A percentile compares a stretch with the other conserved stretches of the same genome.
Conservation (phyloP, 192 early-diverging fungal species). For the Backusella parvicylindrica region DNA sequence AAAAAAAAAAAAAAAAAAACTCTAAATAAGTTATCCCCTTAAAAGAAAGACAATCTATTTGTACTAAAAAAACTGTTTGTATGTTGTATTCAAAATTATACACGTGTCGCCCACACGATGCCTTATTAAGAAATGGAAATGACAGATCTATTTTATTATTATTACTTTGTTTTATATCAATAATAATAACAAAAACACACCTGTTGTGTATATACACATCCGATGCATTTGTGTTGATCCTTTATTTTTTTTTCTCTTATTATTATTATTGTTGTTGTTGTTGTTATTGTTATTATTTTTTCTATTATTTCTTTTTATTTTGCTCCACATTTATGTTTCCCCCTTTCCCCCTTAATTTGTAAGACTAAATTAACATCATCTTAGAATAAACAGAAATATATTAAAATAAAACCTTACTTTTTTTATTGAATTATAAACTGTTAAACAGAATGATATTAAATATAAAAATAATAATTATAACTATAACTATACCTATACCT, state of each 20-base stretch:
- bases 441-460: background rate
- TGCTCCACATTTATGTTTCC: background rate
- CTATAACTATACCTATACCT: too few species aligned
- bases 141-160: background rate
- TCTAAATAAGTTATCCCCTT: background rate
- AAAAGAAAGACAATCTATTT: background rate
- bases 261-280: background rate
- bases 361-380: background rate
- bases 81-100: constrained; percentile 2
- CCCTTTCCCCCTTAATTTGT: background rate
- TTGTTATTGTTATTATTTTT: background rate
- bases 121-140: background rate
- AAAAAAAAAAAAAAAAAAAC: background rate
- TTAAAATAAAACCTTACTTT: constrained; percentile 4
- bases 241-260: too few species aligned
- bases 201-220: background rate
- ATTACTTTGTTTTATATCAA: background rate
- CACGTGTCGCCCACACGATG: background rate
- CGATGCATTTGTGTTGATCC: background rate
- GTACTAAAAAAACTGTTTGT: background rate
- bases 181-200: background rate
- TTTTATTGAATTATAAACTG: background rate
- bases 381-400: constrained; percentile 4
- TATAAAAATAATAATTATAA: background rate
- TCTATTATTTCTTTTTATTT: background rate